Conservation (phyloP, 208 protist genomes). For the Blastocrithidia nonstop region DNA sequence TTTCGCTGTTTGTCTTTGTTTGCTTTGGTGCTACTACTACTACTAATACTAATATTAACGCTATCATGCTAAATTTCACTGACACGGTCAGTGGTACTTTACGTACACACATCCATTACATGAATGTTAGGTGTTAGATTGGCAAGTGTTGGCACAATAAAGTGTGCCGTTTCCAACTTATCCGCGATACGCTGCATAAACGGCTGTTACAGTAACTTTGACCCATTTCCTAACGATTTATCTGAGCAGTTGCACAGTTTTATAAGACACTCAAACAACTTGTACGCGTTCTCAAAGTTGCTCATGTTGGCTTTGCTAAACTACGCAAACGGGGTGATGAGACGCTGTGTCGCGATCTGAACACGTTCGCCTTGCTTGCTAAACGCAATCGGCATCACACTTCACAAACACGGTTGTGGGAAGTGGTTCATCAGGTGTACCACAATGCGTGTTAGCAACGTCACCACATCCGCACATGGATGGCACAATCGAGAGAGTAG, state of each 20-base stretch:
- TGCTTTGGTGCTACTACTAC: not conserved
- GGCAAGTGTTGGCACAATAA: conserved; percentile 55
- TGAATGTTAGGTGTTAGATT: conserved; percentile 57
- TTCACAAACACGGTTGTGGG: conserved; percentile 82
- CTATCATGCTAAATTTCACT: too few relatives aligned
- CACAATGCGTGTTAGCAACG: conserved; percentile 43
- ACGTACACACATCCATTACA: not conserved
- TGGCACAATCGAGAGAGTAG: conserved; percentile 85
- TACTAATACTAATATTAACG: too few relatives aligned
- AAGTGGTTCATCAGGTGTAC: conserved; percentile 44
- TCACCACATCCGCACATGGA: conserved; percentile 20
- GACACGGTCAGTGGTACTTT: too few relatives aligned
- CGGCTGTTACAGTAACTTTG: conserved; percentile 24
- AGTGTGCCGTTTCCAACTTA: conserved; percentile 17
- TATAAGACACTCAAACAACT: conserved; percentile 57
- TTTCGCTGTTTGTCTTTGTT: not conserved
- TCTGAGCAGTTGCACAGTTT: conserved; percentile 53
- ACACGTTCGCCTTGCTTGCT: conserved; percentile 24
- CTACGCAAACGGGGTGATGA: conserved; percentile 30
- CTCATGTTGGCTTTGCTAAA: conserved; percentile 9
- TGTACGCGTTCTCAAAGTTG: conserved; percentile 23
- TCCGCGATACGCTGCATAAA: conserved; percentile 41
- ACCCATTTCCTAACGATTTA: conserved; percentile 12
- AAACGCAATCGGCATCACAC: conserved; percentile 60
- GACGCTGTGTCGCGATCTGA: conserved; percentile 21